These are phyloP conservation scores for Mortierella sp. DNA, from an alignment of 371 early-diverging fungal species.

Conservation along the genomic window DNA sequence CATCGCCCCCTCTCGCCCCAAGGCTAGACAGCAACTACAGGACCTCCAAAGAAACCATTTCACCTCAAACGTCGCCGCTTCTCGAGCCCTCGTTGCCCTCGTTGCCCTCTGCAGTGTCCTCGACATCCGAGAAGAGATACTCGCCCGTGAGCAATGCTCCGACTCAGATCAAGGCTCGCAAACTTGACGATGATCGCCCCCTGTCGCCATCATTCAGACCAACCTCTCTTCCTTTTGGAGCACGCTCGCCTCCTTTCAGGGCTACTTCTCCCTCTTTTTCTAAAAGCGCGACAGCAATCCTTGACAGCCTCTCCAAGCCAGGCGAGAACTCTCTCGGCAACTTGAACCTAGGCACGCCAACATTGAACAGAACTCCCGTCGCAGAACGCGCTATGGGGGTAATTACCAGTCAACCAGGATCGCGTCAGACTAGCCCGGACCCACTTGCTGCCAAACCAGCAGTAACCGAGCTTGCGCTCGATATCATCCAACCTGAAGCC, in stretches of 20 bases:
- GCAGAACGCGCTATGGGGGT: conserved; percentile 48
- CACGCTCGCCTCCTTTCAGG: conserved; percentile 14
- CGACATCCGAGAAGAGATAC: conserved; percentile 35
- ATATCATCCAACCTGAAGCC: neutral
- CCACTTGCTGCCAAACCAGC: conserved; percentile 10
- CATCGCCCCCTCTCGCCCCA: conserved; percentile 39
- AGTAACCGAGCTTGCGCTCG: conserved; percentile 1
- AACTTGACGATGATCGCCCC: conserved; percentile 31
- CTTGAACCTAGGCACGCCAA: conserved; percentile 40
- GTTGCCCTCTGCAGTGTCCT: conserved; percentile 7
- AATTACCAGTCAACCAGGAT: conserved; percentile 47
- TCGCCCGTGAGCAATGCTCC: conserved; percentile 27
- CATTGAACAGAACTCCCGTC: conserved; percentile 12
- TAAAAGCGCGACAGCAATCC: conserved; percentile 40
- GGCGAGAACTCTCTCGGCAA: conserved; percentile 46
- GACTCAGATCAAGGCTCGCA: conserved; percentile 36
- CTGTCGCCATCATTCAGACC: conserved; percentile 25
- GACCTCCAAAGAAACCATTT: conserved; percentile 31
- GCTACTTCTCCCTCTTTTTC: conserved; percentile 31
- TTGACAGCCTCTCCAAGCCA: conserved; percentile 47
- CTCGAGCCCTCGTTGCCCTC: conserved; percentile 22
- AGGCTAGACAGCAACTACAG: conserved; percentile 19
- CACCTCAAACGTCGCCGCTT: conserved; percentile 39
- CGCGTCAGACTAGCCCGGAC: conserved; percentile 47
- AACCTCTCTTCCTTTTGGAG: conserved; percentile 19